Evolutionary conservation across 2,329 filamentous ascomycete genomes (phyloP), one percentile per base, ranked within the genome.

Genomic region (Calonectria crousiana): DNA sequence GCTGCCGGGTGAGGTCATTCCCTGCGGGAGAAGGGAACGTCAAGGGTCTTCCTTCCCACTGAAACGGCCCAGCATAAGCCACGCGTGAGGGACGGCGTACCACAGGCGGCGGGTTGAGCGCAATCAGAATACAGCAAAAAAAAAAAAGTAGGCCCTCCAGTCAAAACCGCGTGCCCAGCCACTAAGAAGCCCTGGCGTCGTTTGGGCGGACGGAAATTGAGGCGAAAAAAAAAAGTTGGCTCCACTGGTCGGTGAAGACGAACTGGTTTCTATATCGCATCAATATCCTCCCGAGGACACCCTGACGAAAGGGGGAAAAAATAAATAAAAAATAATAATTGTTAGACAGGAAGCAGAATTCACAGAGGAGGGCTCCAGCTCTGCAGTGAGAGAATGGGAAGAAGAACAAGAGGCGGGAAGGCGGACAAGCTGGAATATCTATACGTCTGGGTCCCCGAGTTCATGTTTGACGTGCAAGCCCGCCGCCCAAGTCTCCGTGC

Each of bases 201-300:
- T 38, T 65, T 47, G 26, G 60, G 5, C 30, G 38, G 28, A 65
- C 30, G 41, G 60, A 65, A 65, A 65, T 47, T 65, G 41, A 65
- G 41, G 41, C 38, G 41, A 64, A 47, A 65, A 65, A 65, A 65
- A 36, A 28, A 64, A n/a, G n/a, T 28, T 36, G 67, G 62, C 58
- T 65, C 68, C 68, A 70, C 68, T 60, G 62, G 56, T 70, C 68
- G 68, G 58, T 70, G 68, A 70, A 47, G 68, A 51, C 51, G 56
- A 60, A 44, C 60, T 65, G 38, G 38, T 62, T 44, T 62, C 56
- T 41, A 26, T 28, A 36, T 18, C 36, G 16, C 28, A 11, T 38
- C 23, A 11, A 41, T 34, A 13, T 26, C 34, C 34, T 38, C 34
- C 23, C 20, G 34, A 62, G 23, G 16, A 65, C 20, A 11, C 26